These are phyloP conservation scores for Picochlorum sp. DNA, from an alignment of 139 green algal species.

Conservation along the genomic window DNA sequence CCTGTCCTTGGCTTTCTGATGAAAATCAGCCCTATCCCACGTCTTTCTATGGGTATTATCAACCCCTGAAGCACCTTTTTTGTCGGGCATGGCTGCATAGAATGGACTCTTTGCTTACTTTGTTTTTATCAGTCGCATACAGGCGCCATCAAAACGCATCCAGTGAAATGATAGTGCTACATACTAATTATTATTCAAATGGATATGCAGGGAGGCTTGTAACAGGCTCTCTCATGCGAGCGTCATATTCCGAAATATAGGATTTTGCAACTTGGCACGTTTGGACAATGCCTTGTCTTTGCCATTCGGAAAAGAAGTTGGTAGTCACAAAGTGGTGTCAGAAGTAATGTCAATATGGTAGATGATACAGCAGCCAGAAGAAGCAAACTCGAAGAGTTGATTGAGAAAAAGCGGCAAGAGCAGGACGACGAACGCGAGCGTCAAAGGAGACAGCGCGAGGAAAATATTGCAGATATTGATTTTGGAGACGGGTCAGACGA, in stretches of 20 bases:
- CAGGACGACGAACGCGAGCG: constrained; percentile 1
- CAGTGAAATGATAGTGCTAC: too few species aligned
- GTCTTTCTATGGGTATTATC: constrained; percentile 55
- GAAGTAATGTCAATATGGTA: background rate
- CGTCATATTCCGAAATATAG: too few species aligned
- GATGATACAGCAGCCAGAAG: background rate
- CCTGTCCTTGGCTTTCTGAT: constrained; percentile 52
- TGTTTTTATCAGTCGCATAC: too few species aligned
- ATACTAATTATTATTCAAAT: too few species aligned
- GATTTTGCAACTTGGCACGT: too few species aligned
- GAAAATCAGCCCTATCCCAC: constrained; percentile 77
- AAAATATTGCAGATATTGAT: constrained; percentile 22
- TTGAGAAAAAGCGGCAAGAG: constrained; percentile 22
- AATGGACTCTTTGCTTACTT: too few species aligned
- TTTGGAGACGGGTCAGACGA: constrained; percentile 44
- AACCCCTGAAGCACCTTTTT: constrained; percentile 15
- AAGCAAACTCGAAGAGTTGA: constrained; percentile 19
- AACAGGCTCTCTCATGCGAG: too few species aligned
- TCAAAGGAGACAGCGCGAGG: background rate
- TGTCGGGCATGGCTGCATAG: background rate
- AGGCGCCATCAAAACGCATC: too few species aligned
- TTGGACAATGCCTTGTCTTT: too few species aligned
- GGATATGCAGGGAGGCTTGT: too few species aligned
- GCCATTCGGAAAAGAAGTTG: too few species aligned
- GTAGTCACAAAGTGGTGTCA: too few species aligned